phyloP scores from a whole-genome alignment of 495 filamentous ascomycete species.

The Penicillium herquei region DNA sequence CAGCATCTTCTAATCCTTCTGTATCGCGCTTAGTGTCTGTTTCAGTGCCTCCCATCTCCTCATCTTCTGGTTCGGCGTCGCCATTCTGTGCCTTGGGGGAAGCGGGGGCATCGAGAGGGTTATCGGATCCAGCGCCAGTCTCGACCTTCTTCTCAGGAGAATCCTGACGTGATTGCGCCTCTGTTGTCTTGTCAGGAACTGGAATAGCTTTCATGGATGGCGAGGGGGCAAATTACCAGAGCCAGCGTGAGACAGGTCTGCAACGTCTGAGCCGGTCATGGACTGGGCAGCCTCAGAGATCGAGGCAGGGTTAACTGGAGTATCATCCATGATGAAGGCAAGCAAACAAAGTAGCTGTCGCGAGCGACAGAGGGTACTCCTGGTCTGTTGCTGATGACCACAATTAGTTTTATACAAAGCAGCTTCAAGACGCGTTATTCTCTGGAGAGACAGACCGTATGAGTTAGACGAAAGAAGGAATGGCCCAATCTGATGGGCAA shows the following conservation, averaged over 20 bases:
- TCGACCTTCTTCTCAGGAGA: conserved; percentile 28
- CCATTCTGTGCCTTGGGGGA: conserved; percentile 68
- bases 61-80: conserved; percentile 66
- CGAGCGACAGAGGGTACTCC: conserved; percentile 35
- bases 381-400: conserved; percentile 19
- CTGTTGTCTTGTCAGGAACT: conserved; percentile 20
- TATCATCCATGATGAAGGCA: conserved; percentile 41
- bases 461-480: neutral
- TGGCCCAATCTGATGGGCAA: conserved; percentile 17
- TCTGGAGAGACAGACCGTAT: neutral
- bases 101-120: conserved; percentile 80
- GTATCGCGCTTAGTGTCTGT: conserved; percentile 59
- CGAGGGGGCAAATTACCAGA: conserved; percentile 29
- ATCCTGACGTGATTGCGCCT: conserved; percentile 35
- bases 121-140: conserved; percentile 56
- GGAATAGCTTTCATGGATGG: conserved; percentile 6
- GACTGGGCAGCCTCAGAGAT: conserved; percentile 32
- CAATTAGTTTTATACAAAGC: conserved; percentile 15
- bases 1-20: conserved; percentile 46
- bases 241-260: conserved; percentile 27
- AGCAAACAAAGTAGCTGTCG: conserved; percentile 30
- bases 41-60: conserved; percentile 79
- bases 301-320: conserved; percentile 22
- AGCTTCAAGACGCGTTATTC: conserved; percentile 8
- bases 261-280: conserved; percentile 24